These are phyloP conservation scores for Aspergillus sclerotioniger DNA, from an alignment of 495 filamentous ascomycete species.

Conservation along the genomic window DNA sequence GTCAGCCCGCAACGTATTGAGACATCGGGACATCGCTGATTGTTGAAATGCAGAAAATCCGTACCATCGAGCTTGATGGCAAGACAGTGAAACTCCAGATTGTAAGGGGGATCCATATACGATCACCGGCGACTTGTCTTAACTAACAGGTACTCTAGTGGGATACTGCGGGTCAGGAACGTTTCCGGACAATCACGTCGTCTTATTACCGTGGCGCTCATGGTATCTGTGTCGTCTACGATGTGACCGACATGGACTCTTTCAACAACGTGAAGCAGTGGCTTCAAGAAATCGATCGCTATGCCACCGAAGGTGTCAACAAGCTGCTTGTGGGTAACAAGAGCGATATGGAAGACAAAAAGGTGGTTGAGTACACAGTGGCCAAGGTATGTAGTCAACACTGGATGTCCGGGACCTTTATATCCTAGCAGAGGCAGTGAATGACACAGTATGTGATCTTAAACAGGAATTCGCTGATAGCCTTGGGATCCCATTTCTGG, in stretches of 20 bases:
- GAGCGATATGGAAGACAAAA: constrained; percentile 99
- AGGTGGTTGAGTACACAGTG: constrained; percentile 98
- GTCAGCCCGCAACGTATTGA: not conserved
- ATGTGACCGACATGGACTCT: constrained; percentile 99
- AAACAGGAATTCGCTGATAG: constrained; percentile 97
- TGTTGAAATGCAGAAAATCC: constrained; percentile 78
- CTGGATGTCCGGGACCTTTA: not conserved
- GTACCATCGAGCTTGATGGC: constrained; percentile 97
- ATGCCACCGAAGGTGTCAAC: constrained; percentile 98
- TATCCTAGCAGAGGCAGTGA: not conserved
- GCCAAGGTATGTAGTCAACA: constrained; percentile 70
- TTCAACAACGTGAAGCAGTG: constrained; percentile 99
- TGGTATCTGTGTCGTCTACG: constrained; percentile 99
- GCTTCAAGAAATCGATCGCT: constrained; percentile 99
- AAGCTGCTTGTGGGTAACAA: constrained; percentile 99
- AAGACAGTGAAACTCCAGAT: constrained; percentile 99
- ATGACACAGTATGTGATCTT: constrained; percentile 19
- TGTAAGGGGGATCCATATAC: constrained; percentile 55
- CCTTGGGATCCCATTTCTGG: constrained; percentile 98
- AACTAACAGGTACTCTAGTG: constrained; percentile 57
- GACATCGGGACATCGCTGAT: constrained; percentile 18
- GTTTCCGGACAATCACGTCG: constrained; percentile 98
- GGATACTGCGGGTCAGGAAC: constrained; percentile 98
- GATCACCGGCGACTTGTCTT: constrained; percentile 6
- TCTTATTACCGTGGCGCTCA: constrained; percentile 99